Conservation (phyloP, 2,329 filamentous ascomycete species). For the Calycina herbarum region DNA sequence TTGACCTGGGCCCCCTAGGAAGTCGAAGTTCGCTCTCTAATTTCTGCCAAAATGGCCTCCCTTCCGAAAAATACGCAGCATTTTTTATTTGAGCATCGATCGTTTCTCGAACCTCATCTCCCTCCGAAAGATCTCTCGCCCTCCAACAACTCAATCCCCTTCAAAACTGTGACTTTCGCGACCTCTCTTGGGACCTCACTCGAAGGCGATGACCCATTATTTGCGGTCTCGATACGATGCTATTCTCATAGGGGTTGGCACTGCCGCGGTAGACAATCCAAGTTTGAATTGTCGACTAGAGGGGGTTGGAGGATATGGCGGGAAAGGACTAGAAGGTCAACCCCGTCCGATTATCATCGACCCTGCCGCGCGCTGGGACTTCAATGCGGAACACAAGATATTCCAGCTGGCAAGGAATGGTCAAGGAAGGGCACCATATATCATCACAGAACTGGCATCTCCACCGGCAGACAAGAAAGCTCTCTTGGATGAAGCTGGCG, state of each 20-base stretch:
- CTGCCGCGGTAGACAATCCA: conserved; percentile 80
- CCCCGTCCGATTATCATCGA: conserved; percentile 81
- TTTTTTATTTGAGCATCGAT: conserved; percentile 1
- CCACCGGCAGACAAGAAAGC: conserved; percentile 7
- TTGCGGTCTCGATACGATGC: conserved; percentile 78
- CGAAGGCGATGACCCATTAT: conserved; percentile 90
- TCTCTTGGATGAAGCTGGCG: conserved; percentile 11
- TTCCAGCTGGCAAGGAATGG: conserved; percentile 63
- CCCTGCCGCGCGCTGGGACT: conserved; percentile 69
- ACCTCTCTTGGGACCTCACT: conserved; percentile 80
- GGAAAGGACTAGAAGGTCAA: conserved; percentile 55
- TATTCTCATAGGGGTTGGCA: conserved; percentile 81
- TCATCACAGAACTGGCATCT: conserved; percentile 46
- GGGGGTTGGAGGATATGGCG: conserved; percentile 36
- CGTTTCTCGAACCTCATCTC: conserved; percentile 12
- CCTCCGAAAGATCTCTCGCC: neutral
- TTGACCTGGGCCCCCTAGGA: too few species aligned
- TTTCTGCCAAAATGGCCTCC: too few species aligned
- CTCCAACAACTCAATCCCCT: neutral
- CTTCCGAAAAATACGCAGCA: conserved; percentile 1
- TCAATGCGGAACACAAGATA: conserved; percentile 60
- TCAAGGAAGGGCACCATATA: conserved; percentile 71
- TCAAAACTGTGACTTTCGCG: conserved; percentile 77
- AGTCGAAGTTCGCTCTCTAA: too few species aligned
- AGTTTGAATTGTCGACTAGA: conserved; percentile 58